Conservation (phyloP, 2,329 filamentous ascomycete genomes). For the Microcyclosporella mali region DNA sequence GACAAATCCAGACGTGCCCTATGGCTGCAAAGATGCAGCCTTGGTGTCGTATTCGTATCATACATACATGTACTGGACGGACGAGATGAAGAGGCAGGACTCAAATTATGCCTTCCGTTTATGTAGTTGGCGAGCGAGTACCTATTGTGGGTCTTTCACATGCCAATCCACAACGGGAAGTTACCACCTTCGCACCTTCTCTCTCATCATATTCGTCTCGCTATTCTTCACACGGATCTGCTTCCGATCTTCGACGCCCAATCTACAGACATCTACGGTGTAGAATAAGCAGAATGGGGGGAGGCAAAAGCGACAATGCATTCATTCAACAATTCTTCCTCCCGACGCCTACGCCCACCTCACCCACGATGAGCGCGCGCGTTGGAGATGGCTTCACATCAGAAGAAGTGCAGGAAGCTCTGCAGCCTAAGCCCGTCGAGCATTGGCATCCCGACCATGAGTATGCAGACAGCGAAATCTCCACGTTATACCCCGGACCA, state of each 20-base stretch:
- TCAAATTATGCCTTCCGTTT: too few relatives aligned
- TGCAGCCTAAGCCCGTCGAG: slow-evolving; percentile 16
- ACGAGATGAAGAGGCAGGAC: too few relatives aligned
- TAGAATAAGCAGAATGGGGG: slow-evolving; percentile 7
- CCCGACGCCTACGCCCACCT: slow-evolving; percentile 19
- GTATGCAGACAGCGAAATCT: slow-evolving; percentile 43
- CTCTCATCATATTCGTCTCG: background rate
- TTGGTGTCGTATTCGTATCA: too few relatives aligned
- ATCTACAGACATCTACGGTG: background rate
- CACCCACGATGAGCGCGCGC: slow-evolving; percentile 11
- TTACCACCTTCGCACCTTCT: background rate
- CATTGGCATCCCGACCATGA: slow-evolving; percentile 46
- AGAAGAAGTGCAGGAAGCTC: slow-evolving; percentile 35
- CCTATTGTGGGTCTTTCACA: background rate
- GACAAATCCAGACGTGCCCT: too few relatives aligned
- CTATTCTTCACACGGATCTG: background rate
- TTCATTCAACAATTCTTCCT: slow-evolving; percentile 40
- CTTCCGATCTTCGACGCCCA: background rate
- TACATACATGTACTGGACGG: too few relatives aligned
- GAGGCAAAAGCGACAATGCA: slow-evolving; percentile 16
- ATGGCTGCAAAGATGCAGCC: too few relatives aligned
- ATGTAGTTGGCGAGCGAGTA: too few relatives aligned
- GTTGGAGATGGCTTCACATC: slow-evolving; percentile 50
- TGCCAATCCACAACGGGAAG: background rate
- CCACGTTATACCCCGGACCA: slow-evolving; percentile 45